phyloP scores from a whole-genome alignment of 768 basidiomycete species.

The Rhizopogon vinicolor region DNA sequence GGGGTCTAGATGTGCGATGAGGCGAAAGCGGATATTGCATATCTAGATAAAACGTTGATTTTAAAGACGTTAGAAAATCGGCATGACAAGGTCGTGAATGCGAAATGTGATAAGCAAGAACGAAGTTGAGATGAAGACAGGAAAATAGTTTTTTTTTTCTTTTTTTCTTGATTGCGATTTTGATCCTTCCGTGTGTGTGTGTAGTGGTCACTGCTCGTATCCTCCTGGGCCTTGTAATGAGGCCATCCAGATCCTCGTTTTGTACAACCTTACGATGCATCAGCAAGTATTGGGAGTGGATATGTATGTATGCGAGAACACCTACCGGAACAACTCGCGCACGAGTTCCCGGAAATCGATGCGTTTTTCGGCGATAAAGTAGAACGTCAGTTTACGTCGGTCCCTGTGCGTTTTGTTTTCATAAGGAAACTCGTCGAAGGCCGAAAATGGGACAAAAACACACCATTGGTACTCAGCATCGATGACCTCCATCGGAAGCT shows the following conservation, averaged over 20 bases:
- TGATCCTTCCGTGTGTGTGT: background rate
- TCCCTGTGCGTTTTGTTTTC: conserved; percentile 52
- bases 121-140: conserved; percentile 15
- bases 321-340: conserved; percentile 84
- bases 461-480: conserved; percentile 99
- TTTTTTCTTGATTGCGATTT: no score
- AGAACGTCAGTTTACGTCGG: conserved; percentile 96
- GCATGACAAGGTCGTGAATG: background rate
- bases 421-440: background rate
- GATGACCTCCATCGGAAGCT: conserved; percentile 96
- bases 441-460: conserved; percentile 19
- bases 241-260: conserved; percentile 96
- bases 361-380: conserved; percentile 93
- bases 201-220: conserved; percentile 36
- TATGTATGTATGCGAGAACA: background rate
- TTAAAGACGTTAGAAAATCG: background rate
- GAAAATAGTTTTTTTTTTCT: no score
- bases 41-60: background rate
- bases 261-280: conserved; percentile 61
- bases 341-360: conserved; percentile 97
- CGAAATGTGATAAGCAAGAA: conserved; percentile 20
- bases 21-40: conserved; percentile 4
- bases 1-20: conserved; percentile 1
- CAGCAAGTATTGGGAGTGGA: conserved; percentile 4
- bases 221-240: conserved; percentile 55